phyloP scores from a whole-genome alignment of 2,329 filamentous ascomycete genomes.

The Dactylellina leptospora region DNA sequence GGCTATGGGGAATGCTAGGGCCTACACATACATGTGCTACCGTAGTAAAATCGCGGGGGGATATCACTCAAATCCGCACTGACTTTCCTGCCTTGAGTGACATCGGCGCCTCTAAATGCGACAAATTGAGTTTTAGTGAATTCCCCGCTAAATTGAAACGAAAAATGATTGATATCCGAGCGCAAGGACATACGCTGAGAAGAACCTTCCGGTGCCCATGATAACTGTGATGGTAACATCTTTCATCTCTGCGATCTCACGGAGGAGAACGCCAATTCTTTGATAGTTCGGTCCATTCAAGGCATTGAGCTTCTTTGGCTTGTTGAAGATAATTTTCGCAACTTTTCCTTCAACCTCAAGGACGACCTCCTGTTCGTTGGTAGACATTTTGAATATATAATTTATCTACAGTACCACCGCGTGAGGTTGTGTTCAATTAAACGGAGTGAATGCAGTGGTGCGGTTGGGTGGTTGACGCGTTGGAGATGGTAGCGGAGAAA shows the following conservation, averaged over 20 bases:
- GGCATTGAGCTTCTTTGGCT: slow-evolving; percentile 86
- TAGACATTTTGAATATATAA: slow-evolving; percentile 20
- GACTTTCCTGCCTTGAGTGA: slow-evolving; percentile 36
- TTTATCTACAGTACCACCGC: too few species aligned
- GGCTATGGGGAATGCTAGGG: background rate
- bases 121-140: background rate
- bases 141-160: background rate
- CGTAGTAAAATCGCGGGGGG: slow-evolving; percentile 36
- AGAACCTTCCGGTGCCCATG: slow-evolving; percentile 80
- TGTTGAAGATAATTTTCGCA: slow-evolving; percentile 86
- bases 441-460: background rate
- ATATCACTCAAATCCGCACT: slow-evolving; percentile 10
- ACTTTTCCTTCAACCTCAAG: slow-evolving; percentile 60
- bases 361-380: slow-evolving; percentile 36
- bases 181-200: slow-evolving; percentile 80
- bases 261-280: slow-evolving; percentile 74
- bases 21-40: slow-evolving; percentile 37
- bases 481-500: too few species aligned
- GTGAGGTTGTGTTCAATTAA: background rate
- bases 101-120: slow-evolving; percentile 47
- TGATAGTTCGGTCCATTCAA: slow-evolving; percentile 78
- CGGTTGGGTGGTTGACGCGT: background rate
- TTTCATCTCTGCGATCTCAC: slow-evolving; percentile 78
- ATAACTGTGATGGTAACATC: slow-evolving; percentile 86
- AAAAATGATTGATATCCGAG: too few species aligned